Conservation (phyloP, 2,329 filamentous ascomycete genomes). For the Fusarium palustre region DNA sequence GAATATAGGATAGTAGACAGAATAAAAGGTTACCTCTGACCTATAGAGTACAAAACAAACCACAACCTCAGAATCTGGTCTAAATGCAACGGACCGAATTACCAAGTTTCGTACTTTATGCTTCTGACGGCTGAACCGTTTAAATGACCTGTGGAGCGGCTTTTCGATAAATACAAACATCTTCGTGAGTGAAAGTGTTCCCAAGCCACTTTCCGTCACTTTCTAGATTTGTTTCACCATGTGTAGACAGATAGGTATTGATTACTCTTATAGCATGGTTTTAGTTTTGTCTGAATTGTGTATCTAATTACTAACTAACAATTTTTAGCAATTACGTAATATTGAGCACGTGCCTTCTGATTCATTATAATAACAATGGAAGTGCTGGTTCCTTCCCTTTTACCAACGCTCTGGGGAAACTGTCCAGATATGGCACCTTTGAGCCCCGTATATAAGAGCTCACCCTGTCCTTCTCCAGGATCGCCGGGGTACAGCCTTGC, state of each 20-base stretch:
- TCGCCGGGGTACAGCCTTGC: background rate
- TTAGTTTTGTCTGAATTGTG: too few relatives aligned
- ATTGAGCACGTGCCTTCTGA: background rate
- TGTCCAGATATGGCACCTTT: background rate
- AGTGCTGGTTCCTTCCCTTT: background rate
- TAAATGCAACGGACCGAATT: background rate
- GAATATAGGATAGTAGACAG: background rate
- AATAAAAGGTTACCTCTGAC: background rate
- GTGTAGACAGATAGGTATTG: too few relatives aligned
- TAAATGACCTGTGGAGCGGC: too few relatives aligned
- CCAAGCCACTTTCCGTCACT: too few relatives aligned
- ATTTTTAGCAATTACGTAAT: background rate
- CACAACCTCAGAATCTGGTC: background rate
- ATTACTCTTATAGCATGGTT: too few relatives aligned
- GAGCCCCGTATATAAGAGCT: background rate
- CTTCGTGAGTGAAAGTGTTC: too few relatives aligned
- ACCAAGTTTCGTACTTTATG: too few relatives aligned
- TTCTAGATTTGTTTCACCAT: too few relatives aligned
- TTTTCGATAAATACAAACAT: too few relatives aligned
- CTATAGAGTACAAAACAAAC: background rate
- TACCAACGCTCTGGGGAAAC: background rate
- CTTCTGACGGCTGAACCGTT: too few relatives aligned
- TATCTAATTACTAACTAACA: background rate
- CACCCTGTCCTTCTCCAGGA: background rate
- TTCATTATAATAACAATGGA: background rate